Evolutionary conservation across 2,329 filamentous ascomycete species (phyloP), one percentile per base, ranked within the genome.

Genomic region (Tetracladium maxilliforme): DNA sequence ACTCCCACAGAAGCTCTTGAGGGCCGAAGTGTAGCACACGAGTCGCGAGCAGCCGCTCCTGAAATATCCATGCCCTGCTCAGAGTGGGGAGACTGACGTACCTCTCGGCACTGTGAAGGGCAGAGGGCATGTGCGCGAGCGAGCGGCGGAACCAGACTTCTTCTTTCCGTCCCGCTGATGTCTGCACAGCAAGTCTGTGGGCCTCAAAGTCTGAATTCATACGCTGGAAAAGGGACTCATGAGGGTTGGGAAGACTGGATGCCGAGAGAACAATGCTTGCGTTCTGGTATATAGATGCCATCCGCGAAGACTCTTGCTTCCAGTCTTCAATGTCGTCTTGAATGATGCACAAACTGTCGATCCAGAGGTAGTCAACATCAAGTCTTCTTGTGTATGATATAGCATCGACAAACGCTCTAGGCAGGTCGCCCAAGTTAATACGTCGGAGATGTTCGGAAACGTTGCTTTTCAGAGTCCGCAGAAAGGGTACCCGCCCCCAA

Each of bases 331-430:
- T 24, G 5, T 33, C 29, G 14, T 42, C 38, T 21, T 49, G 44
- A 15, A 42, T 27, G 10, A 49, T 44, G 17, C 46, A 49, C 1
- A 48, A 28, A n/a, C 38, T 36, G 32, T 48, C 43, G 19, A 48
- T 43, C 45, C 45, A 49, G 5, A 49, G 27, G 27, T 44, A 48
- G 1, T 27, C 16, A 9, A 45, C 21, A 1, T 24, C 27, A 16
- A 49, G 36, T 10, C 30, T 26, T 8, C 33, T 30, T 5, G 41
- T 39, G 10, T 48, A 23, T 2, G 15, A 11, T 19, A 49, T 38
- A 6, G 43, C 40, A 17, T 48, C 41, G 9, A 22, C 37, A 14
- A 44, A 40, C 10, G 32, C 35, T 14, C 29, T 30, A 9, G 40
- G 37, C 7, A 43, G 22, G 11, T 27, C 29, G 5, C 28, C 30